Conservation (phyloP, 352 stramenopile species). For the Phytophthora pisi region DNA sequence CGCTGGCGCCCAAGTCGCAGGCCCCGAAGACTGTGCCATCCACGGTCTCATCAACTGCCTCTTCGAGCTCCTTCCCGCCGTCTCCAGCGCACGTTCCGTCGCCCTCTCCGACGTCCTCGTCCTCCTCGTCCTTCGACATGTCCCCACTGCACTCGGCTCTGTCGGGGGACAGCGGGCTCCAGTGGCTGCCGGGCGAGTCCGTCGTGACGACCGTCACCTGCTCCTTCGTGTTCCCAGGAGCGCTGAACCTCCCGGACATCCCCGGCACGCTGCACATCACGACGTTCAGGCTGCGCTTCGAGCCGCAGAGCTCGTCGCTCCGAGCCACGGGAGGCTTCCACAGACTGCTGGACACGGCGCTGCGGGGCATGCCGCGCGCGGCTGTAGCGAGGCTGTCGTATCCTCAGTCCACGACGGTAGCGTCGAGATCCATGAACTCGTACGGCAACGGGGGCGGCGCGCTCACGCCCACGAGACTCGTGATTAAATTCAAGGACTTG, state of each 20-base stretch:
- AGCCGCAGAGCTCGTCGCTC: slow-evolving; percentile 57
- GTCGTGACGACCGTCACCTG: slow-evolving; percentile 46
- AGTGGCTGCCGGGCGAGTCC: slow-evolving; percentile 50
- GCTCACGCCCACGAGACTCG: slow-evolving; percentile 52
- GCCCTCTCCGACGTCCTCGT: slow-evolving; percentile 25
- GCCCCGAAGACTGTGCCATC: slow-evolving; percentile 1
- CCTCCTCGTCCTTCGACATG: slow-evolving; percentile 34
- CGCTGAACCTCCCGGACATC: slow-evolving; percentile 50
- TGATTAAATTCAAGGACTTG: slow-evolving; percentile 86
- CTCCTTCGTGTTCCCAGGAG: slow-evolving; percentile 61
- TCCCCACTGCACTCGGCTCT: slow-evolving; percentile 16
- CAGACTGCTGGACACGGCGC: slow-evolving; percentile 60
- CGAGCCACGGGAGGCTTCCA: slow-evolving; percentile 53
- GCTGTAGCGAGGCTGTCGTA: slow-evolving; percentile 76
- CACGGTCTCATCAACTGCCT: slow-evolving; percentile 15
- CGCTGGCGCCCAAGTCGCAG: slow-evolving; percentile 63
- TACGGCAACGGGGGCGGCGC: slow-evolving; percentile 17
- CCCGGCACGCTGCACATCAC: slow-evolving; percentile 68
- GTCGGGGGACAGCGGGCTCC: slow-evolving; percentile 8
- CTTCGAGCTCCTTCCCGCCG: slow-evolving; percentile 9
- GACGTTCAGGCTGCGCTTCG: slow-evolving; percentile 75
- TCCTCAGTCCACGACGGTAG: slow-evolving; percentile 47
- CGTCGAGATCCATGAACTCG: slow-evolving; percentile 35
- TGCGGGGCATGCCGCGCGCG: slow-evolving; percentile 65
- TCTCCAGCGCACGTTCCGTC: slow-evolving; percentile 12